Evolutionary conservation across 495 filamentous ascomycete genomes (phyloP).

Genomic region (Penicillium coprophilum): DNA sequence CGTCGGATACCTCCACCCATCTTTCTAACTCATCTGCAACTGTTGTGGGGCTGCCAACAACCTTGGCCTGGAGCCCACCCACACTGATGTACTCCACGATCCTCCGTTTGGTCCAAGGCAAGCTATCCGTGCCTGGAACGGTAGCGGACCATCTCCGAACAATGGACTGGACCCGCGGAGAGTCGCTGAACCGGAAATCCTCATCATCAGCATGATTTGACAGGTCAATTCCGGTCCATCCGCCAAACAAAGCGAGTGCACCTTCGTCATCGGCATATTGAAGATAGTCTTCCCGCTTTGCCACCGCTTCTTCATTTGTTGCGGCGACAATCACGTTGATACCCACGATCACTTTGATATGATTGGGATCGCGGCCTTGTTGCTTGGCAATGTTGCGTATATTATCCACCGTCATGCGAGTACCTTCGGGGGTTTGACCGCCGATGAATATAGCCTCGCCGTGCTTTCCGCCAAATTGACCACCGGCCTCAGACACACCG

Average conservation of each 20-base stretch:
- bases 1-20: slow-evolving; percentile 47
- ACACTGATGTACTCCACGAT: slow-evolving; percentile 56
- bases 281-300: slow-evolving; percentile 49
- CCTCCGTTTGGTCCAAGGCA: slow-evolving; percentile 56
- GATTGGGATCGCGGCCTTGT: slow-evolving; percentile 46
- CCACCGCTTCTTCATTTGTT: slow-evolving; percentile 54
- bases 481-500: slow-evolving; percentile 53
- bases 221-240: slow-evolving; percentile 63
- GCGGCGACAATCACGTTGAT: slow-evolving; percentile 48
- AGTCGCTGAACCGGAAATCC: slow-evolving; percentile 44
- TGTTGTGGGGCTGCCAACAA: slow-evolving; percentile 45
- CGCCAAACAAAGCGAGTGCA: slow-evolving; percentile 57
- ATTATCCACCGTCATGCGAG: slow-evolving; percentile 49
- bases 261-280: slow-evolving; percentile 58
- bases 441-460: slow-evolving; percentile 58
- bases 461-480: slow-evolving; percentile 55
- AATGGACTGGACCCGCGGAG: slow-evolving; percentile 26
- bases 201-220: slow-evolving; percentile 53
- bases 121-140: slow-evolving; percentile 36
- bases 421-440: slow-evolving; percentile 46
- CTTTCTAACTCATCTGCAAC: slow-evolving; percentile 52
- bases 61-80: slow-evolving; percentile 48
- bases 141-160: slow-evolving; percentile 30
- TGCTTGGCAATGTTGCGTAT: slow-evolving; percentile 45
- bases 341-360: slow-evolving; percentile 55